A percentile compares a stretch with the other conserved stretches of the same genome.
phyloP scores from a whole-genome alignment of 768 basidiomycete genomes.

The Russula brevipes region DNA sequence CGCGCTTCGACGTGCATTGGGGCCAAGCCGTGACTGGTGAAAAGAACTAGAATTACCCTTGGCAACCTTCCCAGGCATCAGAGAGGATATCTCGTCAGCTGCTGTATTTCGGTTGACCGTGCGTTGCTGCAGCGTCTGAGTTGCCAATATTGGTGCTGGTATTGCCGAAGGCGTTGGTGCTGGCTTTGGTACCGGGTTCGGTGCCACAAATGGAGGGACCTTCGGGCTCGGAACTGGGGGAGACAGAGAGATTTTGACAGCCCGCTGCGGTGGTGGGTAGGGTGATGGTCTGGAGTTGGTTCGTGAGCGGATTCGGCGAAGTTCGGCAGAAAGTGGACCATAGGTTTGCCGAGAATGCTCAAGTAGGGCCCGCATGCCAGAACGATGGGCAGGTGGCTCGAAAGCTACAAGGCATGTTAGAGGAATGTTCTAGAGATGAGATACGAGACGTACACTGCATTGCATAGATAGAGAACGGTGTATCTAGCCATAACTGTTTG shows the following conservation, averaged over 20 bases:
- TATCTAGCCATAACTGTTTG: constrained; percentile 59
- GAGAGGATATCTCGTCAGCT: constrained; percentile 34
- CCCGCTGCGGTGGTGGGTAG: constrained; percentile 50
- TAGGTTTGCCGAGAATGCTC: constrained; percentile 68
- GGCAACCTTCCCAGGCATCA: constrained; percentile 33
- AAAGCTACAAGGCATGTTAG: constrained; percentile 41
- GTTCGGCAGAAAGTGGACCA: constrained; percentile 67
- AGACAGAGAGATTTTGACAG: constrained; percentile 43
- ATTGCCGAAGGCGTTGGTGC: constrained; percentile 33
- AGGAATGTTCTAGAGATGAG: constrained; percentile 1
- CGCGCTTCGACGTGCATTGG: constrained; percentile 50
- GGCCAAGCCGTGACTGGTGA: constrained; percentile 48
- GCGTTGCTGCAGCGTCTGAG: constrained; percentile 17
- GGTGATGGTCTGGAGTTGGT: constrained; percentile 70
- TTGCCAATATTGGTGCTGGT: constrained; percentile 33
- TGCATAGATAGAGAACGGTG: constrained; percentile 66
- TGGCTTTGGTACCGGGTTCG: constrained; percentile 15
- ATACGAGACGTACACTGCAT: constrained; percentile 56
- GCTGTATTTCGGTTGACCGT: constrained; percentile 9
- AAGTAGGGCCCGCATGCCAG: constrained; percentile 66
- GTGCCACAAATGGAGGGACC: constrained; percentile 22
- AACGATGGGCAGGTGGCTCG: constrained; percentile 57
- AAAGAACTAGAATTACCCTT: constrained; percentile 31
- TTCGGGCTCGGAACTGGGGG: constrained; percentile 36
- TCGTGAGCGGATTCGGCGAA: constrained; percentile 59